These are phyloP conservation scores for Polychaeton citri DNA, from an alignment of 2,329 filamentous ascomycete genomes.

Conservation along the genomic window DNA sequence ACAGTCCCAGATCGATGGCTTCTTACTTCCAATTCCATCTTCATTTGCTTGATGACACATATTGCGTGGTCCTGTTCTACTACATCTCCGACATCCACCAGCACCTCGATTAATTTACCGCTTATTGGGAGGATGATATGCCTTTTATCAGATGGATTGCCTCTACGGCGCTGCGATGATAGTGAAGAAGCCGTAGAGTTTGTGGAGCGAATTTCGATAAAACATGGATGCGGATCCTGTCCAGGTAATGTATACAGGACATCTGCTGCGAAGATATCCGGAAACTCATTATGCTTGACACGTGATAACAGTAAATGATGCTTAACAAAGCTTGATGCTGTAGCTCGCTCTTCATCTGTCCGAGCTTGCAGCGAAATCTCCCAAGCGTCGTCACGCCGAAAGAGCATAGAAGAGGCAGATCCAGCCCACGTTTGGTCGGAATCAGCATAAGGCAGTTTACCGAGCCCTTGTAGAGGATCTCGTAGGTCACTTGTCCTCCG, in stretches of 20 bases:
- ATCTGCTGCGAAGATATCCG: slow-evolving; percentile 40
- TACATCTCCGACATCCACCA: slow-evolving; percentile 40
- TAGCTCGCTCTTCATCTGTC: slow-evolving; percentile 6
- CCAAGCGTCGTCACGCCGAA: slow-evolving; percentile 49
- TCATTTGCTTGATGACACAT: slow-evolving; percentile 52
- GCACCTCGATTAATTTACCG: slow-evolving; percentile 46
- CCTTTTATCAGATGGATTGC: slow-evolving; percentile 33
- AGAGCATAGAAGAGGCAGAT: slow-evolving; percentile 28
- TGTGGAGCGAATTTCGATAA: slow-evolving; percentile 27
- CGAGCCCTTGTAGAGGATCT: slow-evolving; percentile 14
- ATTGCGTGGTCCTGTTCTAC: slow-evolving; percentile 40
- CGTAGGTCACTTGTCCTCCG: slow-evolving; percentile 5
- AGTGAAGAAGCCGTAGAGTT: slow-evolving; percentile 30
- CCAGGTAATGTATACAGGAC: slow-evolving; percentile 33
- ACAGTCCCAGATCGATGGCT: slow-evolving; percentile 34
- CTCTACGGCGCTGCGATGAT: slow-evolving; percentile 31
- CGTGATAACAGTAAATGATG: slow-evolving; percentile 43
- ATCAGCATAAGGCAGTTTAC: too few relatives aligned
- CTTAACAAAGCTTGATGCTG: too few relatives aligned
- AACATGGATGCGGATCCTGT: slow-evolving; percentile 26
- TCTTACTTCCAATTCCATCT: slow-evolving; percentile 55
- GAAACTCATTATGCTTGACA: slow-evolving; percentile 48
- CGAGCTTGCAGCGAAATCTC: slow-evolving; percentile 33
- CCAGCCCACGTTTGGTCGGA: slow-evolving; percentile 9
- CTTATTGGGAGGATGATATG: slow-evolving; percentile 46